Base-by-base conservation (phyloP, 768 basidiomycete species). In the Cyathus striatus region DNA sequence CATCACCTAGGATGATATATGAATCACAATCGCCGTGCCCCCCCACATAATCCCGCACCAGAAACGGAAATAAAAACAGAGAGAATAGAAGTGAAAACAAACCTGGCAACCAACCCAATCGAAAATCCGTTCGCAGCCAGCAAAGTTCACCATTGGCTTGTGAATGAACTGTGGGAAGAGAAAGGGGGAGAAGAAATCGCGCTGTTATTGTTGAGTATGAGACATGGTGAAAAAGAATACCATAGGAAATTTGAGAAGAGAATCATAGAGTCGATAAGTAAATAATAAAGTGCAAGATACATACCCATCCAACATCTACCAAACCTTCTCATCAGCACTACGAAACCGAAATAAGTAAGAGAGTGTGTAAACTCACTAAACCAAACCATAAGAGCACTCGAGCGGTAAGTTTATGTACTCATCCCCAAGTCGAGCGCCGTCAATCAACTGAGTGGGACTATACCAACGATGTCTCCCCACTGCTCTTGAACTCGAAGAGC, bases 401-500 rank as follows among this genome's bases (percentile, higher is more conserved):
- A n/a, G n/a, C n/a, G n/a, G n/a, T 86, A 84, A 4, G 88, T 88
- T 75, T 84, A 86, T 57, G 75, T 72, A 55, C 82, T 90, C 86
- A 97, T 88, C 3, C 94, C 90, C 22, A 98, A 67, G 61, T 97
- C 96, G 9, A 90, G 83, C 2, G 93, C 85, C 0, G 96, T 98
- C 56, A 90, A 97, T 96, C 96, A 99, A 0, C 83, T 90, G 18
- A 99, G 74, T 0, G 95, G 96, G 0, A 99, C 95, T 79, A 99
- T 85, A 2, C 81, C 87, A 13, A 96, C 90, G 96, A 96, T 57
- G 96, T 97, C 35, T 77, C 84, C 42, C 77, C 83, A 2, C 96
- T 96, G 48, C 90, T 93, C 64, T 93, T 90, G 71, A 95, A 99
- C 48, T 96, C 95, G 54, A 89, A 99, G 21, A 68, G 62, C 12